Base-by-base conservation (phyloP, 345 rosid genomes). In the Aethionema arabicum region DNA sequence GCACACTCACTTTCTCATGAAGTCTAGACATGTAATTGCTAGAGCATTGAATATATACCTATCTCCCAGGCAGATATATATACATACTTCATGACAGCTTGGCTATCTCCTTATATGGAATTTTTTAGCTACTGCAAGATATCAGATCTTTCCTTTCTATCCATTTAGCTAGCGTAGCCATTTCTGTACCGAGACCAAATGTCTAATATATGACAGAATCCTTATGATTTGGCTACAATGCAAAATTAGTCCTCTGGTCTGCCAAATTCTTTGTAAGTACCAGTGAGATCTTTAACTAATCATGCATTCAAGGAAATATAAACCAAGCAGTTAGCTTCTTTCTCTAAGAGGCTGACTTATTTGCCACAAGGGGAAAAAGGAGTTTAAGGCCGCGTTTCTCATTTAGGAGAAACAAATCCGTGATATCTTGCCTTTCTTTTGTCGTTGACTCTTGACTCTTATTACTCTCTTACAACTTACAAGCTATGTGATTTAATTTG, bases 11-110 rank as follows among this genome's bases (percentile, higher is more conserved):
- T 21, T 46, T 54, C 46, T 54, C 42, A 47, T 61, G 44, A 60
- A 52, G 42, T 46, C 46, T 30, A 48, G 11, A 35, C 59, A 61
- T 58, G 41, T 61, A 69, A 58, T 47, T 69, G 68, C 52, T 62
- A 61, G 42, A 51, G 46, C 54, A 37, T 44, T 59, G 38, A 51
- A 59, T 52, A 51, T 33, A 33, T 52, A 21, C 27, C 8, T 30
- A 41, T n/a, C 8, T n/a, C 53, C 52, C 41, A 67, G n/a, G 16
- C 40, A 8, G 33, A 40, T 45, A 37, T 68, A 51, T 59, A 39
- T 21, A 21, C 27, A 21, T 21, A 21, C 2, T 21, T 1, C 27
- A 21, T 21, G 27, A 21, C 2, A 21, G 27, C 2, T 21, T 21
- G 27, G 2, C 27, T 21, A 21, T 21, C 27, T 21, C 27, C 27